These are phyloP conservation scores for Taphrina sp. DNA, from an alignment of 1,139 yeast species.

Conservation along the genomic window DNA sequence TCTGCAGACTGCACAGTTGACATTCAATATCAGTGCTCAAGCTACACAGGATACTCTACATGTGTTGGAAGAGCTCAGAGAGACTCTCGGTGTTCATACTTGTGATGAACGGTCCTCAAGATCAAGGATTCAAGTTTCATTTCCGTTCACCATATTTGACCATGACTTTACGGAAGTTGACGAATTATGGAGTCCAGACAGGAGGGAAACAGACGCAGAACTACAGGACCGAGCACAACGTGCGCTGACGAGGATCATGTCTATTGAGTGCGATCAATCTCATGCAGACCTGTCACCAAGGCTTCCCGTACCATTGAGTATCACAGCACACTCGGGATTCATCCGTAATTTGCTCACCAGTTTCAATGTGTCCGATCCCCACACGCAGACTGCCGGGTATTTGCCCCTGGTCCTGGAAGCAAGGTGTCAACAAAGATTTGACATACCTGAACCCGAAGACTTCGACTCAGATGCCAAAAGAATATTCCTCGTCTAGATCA, in stretches of 20 bases:
- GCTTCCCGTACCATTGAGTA: neutral
- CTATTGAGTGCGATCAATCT: neutral
- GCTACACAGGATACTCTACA: constrained; percentile 39
- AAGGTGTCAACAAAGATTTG: neutral
- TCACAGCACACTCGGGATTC: constrained; percentile 29
- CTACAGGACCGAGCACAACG: constrained; percentile 54
- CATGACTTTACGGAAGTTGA: constrained; percentile 54
- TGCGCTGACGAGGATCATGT: constrained; percentile 55
- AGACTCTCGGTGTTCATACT: constrained; percentile 64
- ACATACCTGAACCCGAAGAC: neutral
- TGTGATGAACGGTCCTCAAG: constrained; percentile 61
- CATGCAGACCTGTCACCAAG: neutral
- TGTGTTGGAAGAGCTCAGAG: constrained; percentile 52
- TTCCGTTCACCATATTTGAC: constrained; percentile 46
- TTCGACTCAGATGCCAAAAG: neutral
- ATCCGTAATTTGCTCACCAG: constrained; percentile 11
- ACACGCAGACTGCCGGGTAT: constrained; percentile 4
- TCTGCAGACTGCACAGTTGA: neutral
- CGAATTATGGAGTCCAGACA: constrained; percentile 46
- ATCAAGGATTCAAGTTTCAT: constrained; percentile 47
- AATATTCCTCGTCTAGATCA: too few relatives aligned
- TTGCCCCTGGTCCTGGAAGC: constrained; percentile 3
- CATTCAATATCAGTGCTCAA: constrained; percentile 32
- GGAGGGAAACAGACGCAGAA: constrained; percentile 52
- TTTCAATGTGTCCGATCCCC: neutral